Evolutionary conservation across 768 basidiomycete genomes (phyloP), one percentile per base, ranked within the genome.

Genomic region (Kwoniella dejecticola): DNA sequence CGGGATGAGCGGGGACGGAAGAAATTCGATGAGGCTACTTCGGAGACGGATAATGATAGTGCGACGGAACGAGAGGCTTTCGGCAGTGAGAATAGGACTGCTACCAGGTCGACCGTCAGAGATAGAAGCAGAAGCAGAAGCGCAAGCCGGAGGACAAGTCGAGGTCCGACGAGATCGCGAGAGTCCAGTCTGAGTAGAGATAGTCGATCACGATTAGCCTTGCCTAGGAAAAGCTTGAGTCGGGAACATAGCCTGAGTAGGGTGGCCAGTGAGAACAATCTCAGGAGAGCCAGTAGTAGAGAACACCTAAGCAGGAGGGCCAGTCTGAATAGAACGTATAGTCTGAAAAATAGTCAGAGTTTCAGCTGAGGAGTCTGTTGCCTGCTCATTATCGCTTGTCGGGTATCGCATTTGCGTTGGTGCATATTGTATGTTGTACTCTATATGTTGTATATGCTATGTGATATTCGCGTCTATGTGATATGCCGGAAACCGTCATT

Each of bases 1-100:
- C 48, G 33, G 23, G 40, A 50, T 82, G 82, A 77, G 74, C 41
- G 27, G 31, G 53, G 42, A 36, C n/a, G 58, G 26, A 54, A 48
- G 38, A 61, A 61, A 52, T 41, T 15, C 50, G 33, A 58, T 54
- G 41, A 33, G 30, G 17, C 36, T 8, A 8, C 36, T 38, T 8
- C 36, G 17, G 17, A 38, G 8, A 27, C 7, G 17, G 42, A 12
- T 27, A 12, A 24, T 17, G 57, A 47, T n/a, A n/a, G n/a, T n/a
- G n/a, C n/a, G n/a, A n/a, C 29, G 38, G 36, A 15, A 44, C 0
- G 38, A 40, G n/a, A n/a, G n/a, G n/a, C n/a, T n/a, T n/a, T n/a
- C 10, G 10, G 40, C 13, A 17, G 21, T 26, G 27, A 33, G 29
- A 27, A 11, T 30, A 46, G 15, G 30, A 57, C 27, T 31, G n/a